Percentiles rank a stretch among this genome's conserved stretches.
These are phyloP conservation scores for Aspergillus ruber DNA, from an alignment of 2,329 filamentous ascomycete species.

Conservation along the genomic window DNA sequence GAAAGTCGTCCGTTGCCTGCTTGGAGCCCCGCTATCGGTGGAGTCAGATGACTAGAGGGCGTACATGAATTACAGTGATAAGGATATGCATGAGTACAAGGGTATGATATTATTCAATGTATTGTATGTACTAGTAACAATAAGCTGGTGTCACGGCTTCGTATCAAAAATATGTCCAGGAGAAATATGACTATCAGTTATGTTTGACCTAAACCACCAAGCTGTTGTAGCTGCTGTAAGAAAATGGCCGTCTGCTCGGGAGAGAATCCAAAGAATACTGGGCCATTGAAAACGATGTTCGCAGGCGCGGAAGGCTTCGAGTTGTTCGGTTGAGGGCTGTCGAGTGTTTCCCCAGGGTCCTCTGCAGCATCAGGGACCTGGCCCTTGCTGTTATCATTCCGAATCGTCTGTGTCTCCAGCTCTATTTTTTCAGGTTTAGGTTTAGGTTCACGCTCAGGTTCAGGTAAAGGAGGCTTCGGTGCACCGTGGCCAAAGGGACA, in stretches of 20 bases:
- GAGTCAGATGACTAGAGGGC: neutral
- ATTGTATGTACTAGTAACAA: too few species aligned
- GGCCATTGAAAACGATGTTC: slow-evolving; percentile 83
- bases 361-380: slow-evolving; percentile 3
- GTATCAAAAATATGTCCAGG: neutral
- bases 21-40: neutral
- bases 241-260: slow-evolving; percentile 74
- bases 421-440: slow-evolving; percentile 7
- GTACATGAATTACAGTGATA: too few species aligned
- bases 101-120: too few species aligned
- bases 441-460: neutral
- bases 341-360: slow-evolving; percentile 3
- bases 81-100: too few species aligned
- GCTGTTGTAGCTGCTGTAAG: slow-evolving; percentile 60
- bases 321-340: slow-evolving; percentile 7
- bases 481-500: slow-evolving; percentile 31
- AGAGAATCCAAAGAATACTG: slow-evolving; percentile 88
- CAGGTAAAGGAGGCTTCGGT: slow-evolving; percentile 5
- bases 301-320: slow-evolving; percentile 34
- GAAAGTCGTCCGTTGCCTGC: slow-evolving; percentile 7
- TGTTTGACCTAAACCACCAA: slow-evolving; percentile 17
- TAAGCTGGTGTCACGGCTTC: too few species aligned
- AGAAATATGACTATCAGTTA: neutral
- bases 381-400: slow-evolving; percentile 8
- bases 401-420: slow-evolving; percentile 10